These are phyloP conservation scores for Hypoxylon sp. DNA, from an alignment of 2,329 filamentous ascomycete species.

Conservation along the genomic window DNA sequence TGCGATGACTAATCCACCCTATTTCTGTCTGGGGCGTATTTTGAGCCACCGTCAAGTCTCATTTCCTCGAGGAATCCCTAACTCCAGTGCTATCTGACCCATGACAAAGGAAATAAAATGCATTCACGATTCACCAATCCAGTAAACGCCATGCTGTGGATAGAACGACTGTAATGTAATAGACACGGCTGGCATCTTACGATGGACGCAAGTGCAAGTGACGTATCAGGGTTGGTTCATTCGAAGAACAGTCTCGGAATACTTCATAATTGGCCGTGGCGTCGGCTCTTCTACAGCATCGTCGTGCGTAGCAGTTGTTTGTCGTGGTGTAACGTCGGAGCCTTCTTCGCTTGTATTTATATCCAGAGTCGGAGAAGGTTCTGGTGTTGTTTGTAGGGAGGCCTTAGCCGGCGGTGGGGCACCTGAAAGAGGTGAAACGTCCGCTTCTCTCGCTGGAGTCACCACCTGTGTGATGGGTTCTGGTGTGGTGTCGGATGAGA, in stretches of 20 bases:
- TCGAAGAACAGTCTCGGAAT: conserved; percentile 29
- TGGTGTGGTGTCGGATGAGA: conserved; percentile 64
- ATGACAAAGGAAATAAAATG: conserved; percentile 47
- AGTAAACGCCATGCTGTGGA: conserved; percentile 49
- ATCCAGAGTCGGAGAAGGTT: conserved; percentile 44
- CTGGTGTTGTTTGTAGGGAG: conserved; percentile 50
- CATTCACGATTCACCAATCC: conserved; percentile 42
- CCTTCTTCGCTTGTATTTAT: conserved; percentile 39
- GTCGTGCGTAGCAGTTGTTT: conserved; percentile 44
- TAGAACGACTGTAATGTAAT: conserved; percentile 33
- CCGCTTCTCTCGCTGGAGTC: conserved; percentile 61
- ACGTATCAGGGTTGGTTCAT: conserved; percentile 30
- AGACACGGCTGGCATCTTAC: background rate
- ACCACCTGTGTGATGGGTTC: conserved; percentile 68
- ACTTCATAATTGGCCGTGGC: conserved; percentile 53
- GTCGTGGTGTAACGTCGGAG: conserved; percentile 62
- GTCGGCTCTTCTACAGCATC: conserved; percentile 57
- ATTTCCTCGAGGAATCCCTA: conserved; percentile 34
- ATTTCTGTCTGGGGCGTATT: conserved; percentile 33
- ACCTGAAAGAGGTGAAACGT: conserved; percentile 47
- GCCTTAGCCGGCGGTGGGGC: conserved; percentile 41
- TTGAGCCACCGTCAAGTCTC: conserved; percentile 28
- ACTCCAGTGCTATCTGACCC: conserved; percentile 46
- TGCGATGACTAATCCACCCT: conserved; percentile 41
- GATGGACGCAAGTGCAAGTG: background rate